Conservation (phyloP, 129 eudicot species). For the Kitagawia praeruptora region DNA sequence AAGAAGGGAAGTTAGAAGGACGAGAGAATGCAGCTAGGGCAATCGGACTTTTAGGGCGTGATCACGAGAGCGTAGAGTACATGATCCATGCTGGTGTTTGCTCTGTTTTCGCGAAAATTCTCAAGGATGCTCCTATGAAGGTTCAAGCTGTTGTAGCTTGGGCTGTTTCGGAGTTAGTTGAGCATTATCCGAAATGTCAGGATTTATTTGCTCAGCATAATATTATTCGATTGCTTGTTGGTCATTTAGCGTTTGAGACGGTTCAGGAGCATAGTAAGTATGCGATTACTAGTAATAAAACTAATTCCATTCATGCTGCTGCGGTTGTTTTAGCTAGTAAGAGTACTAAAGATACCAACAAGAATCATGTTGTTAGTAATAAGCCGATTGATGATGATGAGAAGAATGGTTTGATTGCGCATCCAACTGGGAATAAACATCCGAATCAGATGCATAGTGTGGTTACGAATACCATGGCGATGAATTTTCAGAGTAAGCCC, state of each 20-base stretch:
- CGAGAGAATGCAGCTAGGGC: background rate
- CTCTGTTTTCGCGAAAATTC: background rate
- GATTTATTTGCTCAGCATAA: constrained; percentile 3
- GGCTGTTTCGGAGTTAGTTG: background rate
- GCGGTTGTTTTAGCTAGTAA: constrained; percentile 4
- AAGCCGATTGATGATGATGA: background rate
- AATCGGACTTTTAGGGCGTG: background rate
- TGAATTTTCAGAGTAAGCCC: background rate
- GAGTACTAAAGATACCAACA: background rate
- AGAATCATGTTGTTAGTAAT: background rate
- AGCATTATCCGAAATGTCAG: background rate
- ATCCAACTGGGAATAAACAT: background rate
- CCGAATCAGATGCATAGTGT: background rate
- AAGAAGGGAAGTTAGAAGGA: background rate
- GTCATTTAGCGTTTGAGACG: background rate
- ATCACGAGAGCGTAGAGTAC: background rate
- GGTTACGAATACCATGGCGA: background rate
- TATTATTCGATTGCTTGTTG: constrained; percentile 3
- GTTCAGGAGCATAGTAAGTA: constrained; percentile 7
- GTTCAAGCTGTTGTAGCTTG: constrained; percentile 8
- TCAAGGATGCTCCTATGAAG: background rate
- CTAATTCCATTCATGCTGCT: constrained; percentile 6
- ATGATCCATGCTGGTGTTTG: background rate
- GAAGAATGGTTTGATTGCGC: background rate
- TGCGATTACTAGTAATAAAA: background rate